Percentiles rank a stretch among this genome's conserved stretches.
Conservation (phyloP, 2,329 filamentous ascomycete genomes). For the Alternaria dauci region DNA sequence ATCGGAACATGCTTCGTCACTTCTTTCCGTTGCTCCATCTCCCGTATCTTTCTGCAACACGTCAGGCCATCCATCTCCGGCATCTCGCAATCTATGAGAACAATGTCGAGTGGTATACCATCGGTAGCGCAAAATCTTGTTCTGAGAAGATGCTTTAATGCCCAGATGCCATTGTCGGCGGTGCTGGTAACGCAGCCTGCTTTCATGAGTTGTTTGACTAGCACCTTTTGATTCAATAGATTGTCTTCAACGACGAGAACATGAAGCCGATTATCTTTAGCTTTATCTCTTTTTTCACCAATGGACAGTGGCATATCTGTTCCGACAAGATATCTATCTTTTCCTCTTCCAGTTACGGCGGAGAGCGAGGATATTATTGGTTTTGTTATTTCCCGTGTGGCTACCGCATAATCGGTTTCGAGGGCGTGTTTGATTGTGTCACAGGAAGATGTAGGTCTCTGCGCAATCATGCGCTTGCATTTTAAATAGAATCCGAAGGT, state of each 20-base stretch:
- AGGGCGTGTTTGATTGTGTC: constrained; percentile 7
- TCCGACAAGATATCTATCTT: not conserved
- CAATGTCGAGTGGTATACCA: constrained; percentile 36
- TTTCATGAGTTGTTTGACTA: constrained; percentile 44
- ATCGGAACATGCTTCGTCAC: constrained; percentile 43
- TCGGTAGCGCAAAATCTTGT: constrained; percentile 23
- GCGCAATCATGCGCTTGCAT: constrained; percentile 27
- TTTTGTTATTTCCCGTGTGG: not conserved
- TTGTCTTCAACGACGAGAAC: constrained; percentile 51
- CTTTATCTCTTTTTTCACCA: not conserved
- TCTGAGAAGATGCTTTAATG: constrained; percentile 35
- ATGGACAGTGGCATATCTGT: not conserved
- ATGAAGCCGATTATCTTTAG: constrained; percentile 23
- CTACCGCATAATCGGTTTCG: not conserved
- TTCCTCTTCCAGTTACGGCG: not conserved
- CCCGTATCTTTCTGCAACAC: constrained; percentile 44
- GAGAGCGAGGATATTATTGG: not conserved
- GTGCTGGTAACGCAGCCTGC: constrained; percentile 39
- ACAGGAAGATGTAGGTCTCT: constrained; percentile 5
- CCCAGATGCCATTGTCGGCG: constrained; percentile 46
- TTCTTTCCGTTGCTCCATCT: constrained; percentile 34
- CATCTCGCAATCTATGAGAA: constrained; percentile 52
- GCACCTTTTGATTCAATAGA: constrained; percentile 48
- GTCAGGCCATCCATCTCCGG: constrained; percentile 51
- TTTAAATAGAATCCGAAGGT: constrained; percentile 49